These are phyloP conservation scores for Diplodia corticola DNA, from an alignment of 2,329 filamentous ascomycete genomes.

Conservation along the genomic window DNA sequence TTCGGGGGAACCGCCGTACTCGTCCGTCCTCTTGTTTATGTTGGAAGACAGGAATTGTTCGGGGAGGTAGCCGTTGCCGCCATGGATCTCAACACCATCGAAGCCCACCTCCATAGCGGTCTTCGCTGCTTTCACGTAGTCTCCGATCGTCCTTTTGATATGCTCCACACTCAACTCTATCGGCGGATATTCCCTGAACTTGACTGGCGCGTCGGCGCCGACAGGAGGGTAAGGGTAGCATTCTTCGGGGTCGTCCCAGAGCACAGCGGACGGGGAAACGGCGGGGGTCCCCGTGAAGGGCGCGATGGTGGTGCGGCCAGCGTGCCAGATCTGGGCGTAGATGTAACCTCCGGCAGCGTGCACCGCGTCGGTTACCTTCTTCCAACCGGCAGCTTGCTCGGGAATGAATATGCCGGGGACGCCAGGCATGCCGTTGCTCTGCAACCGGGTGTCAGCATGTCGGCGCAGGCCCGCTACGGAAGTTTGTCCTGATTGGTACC, in stretches of 20 bases:
- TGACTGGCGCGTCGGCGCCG: slow-evolving; percentile 35
- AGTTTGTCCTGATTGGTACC: slow-evolving; percentile 29
- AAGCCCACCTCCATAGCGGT: slow-evolving; percentile 59
- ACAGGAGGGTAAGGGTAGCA: slow-evolving; percentile 44
- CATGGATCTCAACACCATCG: slow-evolving; percentile 54
- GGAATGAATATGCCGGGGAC: slow-evolving; percentile 36
- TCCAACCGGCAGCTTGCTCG: slow-evolving; percentile 52
- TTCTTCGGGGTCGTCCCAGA: slow-evolving; percentile 49
- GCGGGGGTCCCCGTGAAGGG: slow-evolving; percentile 42
- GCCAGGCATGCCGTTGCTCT: slow-evolving; percentile 34
- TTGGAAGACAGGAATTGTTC: slow-evolving; percentile 56
- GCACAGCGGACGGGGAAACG: slow-evolving; percentile 45
- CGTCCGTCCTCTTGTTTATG: slow-evolving; percentile 52
- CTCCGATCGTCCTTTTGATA: slow-evolving; percentile 44
- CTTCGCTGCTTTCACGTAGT: slow-evolving; percentile 48
- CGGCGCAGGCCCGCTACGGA: neutral
- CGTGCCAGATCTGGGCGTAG: slow-evolving; percentile 48
- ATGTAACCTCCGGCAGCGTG: slow-evolving; percentile 54
- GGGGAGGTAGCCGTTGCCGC: slow-evolving; percentile 53
- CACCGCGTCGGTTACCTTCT: slow-evolving; percentile 52
- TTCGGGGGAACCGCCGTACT: slow-evolving; percentile 53
- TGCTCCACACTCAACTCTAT: slow-evolving; percentile 47
- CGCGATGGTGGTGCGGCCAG: slow-evolving; percentile 48
- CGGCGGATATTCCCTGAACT: slow-evolving; percentile 38
- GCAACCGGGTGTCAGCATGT: neutral